These are phyloP conservation scores for Lactifluus echinatus DNA, from an alignment of 768 basidiomycete species.

Conservation along the genomic window DNA sequence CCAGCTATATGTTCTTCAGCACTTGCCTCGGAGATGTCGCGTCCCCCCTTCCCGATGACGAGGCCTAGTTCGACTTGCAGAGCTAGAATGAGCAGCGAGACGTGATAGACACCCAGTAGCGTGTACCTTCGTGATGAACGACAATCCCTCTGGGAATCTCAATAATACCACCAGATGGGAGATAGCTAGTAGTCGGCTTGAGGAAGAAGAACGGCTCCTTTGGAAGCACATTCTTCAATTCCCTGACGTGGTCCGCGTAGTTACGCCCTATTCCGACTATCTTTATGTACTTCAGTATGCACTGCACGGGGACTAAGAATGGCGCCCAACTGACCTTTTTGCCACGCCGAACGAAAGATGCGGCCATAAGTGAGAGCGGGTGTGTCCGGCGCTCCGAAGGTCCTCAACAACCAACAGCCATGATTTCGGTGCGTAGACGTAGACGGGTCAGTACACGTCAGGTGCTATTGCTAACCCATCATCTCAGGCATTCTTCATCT, in stretches of 20 bases:
- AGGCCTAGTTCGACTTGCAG: constrained; percentile 85
- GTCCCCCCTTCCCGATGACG: constrained; percentile 83
- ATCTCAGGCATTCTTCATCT: constrained; percentile 90
- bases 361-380: not conserved
- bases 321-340: constrained; percentile 11
- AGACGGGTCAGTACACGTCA: not conserved
- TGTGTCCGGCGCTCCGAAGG: not conserved
- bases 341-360: constrained; percentile 16
- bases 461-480: not conserved
- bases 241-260: constrained; percentile 86
- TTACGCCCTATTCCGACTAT: constrained; percentile 96
- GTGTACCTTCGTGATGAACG: constrained; percentile 84
- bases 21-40: constrained; percentile 66
- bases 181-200: constrained; percentile 89
- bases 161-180: constrained; percentile 65
- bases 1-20: constrained; percentile 82
- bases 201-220: constrained; percentile 98
- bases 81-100: not conserved
- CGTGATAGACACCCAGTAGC: not conserved
- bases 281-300: constrained; percentile 31
- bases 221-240: constrained; percentile 80
- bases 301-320: not conserved
- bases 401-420: not conserved
- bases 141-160: constrained; percentile 81
- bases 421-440: constrained; percentile 12